phyloP scores from a whole-genome alignment of 768 basidiomycete species.

The Hygrocybe coccinea region DNA sequence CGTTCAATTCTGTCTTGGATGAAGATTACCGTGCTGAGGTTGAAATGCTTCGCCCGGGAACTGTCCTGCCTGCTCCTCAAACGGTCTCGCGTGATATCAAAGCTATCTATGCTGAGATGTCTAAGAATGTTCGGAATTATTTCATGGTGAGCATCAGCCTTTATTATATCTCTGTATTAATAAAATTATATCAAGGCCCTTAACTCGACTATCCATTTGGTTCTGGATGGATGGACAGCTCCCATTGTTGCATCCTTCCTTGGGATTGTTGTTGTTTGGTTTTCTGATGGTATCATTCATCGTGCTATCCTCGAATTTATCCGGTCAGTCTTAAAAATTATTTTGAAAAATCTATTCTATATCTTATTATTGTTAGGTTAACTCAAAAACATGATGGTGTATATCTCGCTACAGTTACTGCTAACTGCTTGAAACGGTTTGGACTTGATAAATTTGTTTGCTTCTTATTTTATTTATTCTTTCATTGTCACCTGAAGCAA shows the following conservation, averaged over 20 bases:
- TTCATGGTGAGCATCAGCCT: background rate
- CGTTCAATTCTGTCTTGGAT: constrained; percentile 24
- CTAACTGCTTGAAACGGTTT: constrained; percentile 25
- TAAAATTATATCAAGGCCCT: constrained; percentile 5
- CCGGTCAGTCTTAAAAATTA: constrained; percentile 11
- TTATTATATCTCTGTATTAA: background rate
- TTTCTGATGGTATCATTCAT: constrained; percentile 23
- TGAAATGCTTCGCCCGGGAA: constrained; percentile 25
- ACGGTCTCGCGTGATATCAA: constrained; percentile 23
- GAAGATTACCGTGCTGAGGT: constrained; percentile 23
- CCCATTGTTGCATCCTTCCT: constrained; percentile 27
- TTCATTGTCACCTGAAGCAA: background rate
- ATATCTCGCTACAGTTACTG: constrained; percentile 25
- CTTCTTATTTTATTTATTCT: constrained; percentile 13
- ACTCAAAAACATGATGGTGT: constrained; percentile 24
- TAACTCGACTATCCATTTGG: constrained; percentile 23
- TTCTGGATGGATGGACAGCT: constrained; percentile 34
- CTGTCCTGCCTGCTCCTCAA: constrained; percentile 18
- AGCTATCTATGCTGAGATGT: constrained; percentile 10
- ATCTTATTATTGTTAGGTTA: constrained; percentile 16
- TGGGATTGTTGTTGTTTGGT: constrained; percentile 30
- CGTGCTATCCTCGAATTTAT: constrained; percentile 32
- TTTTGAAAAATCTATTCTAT: too few relatives aligned
- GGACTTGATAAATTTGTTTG: constrained; percentile 19
- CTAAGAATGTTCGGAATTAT: constrained; percentile 6